Base-by-base conservation (phyloP, 345 rosid genomes). In the Acer saccharum region DNA sequence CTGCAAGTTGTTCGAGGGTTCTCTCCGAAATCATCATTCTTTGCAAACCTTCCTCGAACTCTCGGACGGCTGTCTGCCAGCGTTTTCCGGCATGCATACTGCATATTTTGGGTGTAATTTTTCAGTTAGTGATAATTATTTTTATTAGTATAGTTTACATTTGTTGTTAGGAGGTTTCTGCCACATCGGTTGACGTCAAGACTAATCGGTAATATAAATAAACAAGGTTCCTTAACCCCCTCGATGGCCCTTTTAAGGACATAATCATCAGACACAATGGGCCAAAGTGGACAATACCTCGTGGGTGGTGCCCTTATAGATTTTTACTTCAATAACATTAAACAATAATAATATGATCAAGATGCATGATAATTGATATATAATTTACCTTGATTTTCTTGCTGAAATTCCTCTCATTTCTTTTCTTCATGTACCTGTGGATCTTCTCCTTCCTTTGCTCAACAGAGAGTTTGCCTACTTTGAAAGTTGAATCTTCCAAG, bases 41-140 rank as follows among this genome's bases (percentile, higher is more conserved):
- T 96, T 0, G 99, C 99, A 74, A 96, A 96, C 80, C 99, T 87
- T 82, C 99, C 98, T 76, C 97, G 84, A 0, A 96, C 97, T 80
- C 98, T 85, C 18, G 98, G 99, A 64, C 97, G 81, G 84, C 97
- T 96, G 75, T 96, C 97, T 43, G 98, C 99, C 58, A 96, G 85
- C 52, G 93, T 91, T 84, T 96, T 96, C 72, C 98, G 86, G 85
- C 99, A 96, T 2, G 97, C 99, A 69, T 96, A 96, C 98, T 96
- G 83, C 86, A 58, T 6, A 44, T 60, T 61, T 43, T 71, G 14
- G 4, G 39, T n/a, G 7, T 54, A 21, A 43, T 43, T 60, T 20
- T 18, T n/a, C 3, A 11, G 27, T 60, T 0, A 10, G 8, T 20
- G 0, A 5, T 17, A 18, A 1, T 57, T 6, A 4, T 29, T 29